phyloP scores from a whole-genome alignment of 129 eudicot species.

The Flaveria ramosissima region DNA sequence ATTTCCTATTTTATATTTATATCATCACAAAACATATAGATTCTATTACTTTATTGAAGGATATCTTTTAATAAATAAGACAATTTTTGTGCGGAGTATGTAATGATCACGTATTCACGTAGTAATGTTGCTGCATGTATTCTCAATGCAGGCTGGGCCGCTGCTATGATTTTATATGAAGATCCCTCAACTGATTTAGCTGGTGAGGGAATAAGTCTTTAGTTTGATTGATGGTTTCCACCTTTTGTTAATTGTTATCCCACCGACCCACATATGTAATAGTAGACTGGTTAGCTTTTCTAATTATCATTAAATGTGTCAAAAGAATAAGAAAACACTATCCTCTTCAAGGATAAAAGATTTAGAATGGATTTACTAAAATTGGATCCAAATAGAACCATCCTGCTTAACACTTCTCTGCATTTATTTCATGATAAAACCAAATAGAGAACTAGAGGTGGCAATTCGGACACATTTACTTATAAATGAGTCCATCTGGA shows the following conservation, averaged over 20 bases:
- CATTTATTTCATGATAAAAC: no score
- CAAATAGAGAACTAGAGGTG: no score
- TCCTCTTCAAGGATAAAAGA: not conserved
- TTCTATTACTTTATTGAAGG: not conserved
- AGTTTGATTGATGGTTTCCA: not conserved
- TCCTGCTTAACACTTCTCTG: no score
- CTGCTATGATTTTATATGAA: slow-evolving; percentile 71
- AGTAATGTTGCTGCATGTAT: not conserved
- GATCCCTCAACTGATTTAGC: slow-evolving; percentile 70
- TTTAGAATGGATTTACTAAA: not conserved
- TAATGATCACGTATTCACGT: not conserved
- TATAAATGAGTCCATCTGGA: not conserved
- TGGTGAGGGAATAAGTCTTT: slow-evolving; percentile 49
- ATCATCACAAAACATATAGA: not conserved
- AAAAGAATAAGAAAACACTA: not conserved
- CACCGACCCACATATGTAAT: not conserved
- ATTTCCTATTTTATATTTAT: not conserved
- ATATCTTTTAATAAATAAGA: not conserved
- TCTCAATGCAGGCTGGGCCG: slow-evolving; percentile 70
- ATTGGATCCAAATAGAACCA: no score
- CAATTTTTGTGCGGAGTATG: not conserved
- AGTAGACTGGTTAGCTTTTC: not conserved
- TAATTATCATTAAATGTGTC: not conserved
- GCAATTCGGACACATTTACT: not conserved
- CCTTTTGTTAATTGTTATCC: not conserved